These are phyloP conservation scores for Aspergillus bombycis DNA, from an alignment of 2,329 filamentous ascomycete species.

Conservation along the genomic window DNA sequence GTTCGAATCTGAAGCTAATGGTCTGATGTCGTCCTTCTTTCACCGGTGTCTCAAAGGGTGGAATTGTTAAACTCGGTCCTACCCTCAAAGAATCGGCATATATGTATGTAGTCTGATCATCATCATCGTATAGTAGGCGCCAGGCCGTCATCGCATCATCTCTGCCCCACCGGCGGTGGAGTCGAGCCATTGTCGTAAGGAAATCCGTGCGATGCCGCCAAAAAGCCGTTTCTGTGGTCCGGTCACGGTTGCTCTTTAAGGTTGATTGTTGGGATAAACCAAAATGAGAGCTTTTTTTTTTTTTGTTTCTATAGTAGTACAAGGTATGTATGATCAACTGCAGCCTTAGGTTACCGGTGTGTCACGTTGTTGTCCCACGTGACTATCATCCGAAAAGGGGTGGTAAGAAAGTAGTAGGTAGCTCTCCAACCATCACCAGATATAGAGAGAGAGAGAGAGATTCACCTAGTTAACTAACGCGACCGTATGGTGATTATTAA, in stretches of 20 bases:
- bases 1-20: neutral
- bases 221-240: neutral
- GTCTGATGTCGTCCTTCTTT: neutral
- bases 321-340: neutral
- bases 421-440: too few relatives aligned
- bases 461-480: too few relatives aligned
- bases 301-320: too few relatives aligned
- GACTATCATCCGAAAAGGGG: neutral
- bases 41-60: neutral
- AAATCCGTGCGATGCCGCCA: neutral
- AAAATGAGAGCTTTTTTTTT: neutral
- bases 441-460: too few relatives aligned
- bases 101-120: neutral
- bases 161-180: neutral
- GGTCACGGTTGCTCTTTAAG: neutral
- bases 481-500: too few relatives aligned
- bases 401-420: too few relatives aligned
- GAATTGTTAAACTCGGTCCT: neutral
- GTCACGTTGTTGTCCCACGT: neutral
- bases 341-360: neutral
- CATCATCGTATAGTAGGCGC: too few relatives aligned
- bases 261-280: neutral
- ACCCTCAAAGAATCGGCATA: neutral
- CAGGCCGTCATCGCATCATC: conserved; percentile 2
- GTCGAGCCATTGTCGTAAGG: neutral